Evolutionary conservation across 805 yeast genomes (phyloP).

Genomic region (Barnettozyma salicaria): DNA sequence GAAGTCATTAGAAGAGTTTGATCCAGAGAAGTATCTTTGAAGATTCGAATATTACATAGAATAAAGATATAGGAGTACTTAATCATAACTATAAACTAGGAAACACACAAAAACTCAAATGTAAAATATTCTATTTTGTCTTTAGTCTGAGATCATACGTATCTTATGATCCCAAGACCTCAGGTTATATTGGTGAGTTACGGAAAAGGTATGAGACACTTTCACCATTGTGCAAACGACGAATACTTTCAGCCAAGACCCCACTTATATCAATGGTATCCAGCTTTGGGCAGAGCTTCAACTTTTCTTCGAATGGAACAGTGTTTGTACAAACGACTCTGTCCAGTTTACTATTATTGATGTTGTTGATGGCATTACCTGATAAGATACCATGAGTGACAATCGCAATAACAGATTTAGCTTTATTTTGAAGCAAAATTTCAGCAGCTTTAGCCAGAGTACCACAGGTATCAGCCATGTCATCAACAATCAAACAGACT

Average conservation of each 20-base stretch:
- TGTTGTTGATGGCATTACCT: constrained; percentile 66
- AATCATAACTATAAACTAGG: no score
- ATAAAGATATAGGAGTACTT: not conserved
- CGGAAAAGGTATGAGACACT: constrained; percentile 75
- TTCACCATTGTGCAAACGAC: constrained; percentile 85
- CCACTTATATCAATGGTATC: constrained; percentile 68
- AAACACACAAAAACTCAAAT: no score
- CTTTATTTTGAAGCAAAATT: constrained; percentile 59
- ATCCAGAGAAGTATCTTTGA: constrained; percentile 41
- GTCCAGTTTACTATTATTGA: constrained; percentile 61
- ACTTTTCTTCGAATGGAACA: constrained; percentile 66
- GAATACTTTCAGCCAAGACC: constrained; percentile 72
- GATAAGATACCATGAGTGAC: constrained; percentile 79
- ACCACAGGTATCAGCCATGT: constrained; percentile 90
- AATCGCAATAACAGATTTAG: constrained; percentile 70
- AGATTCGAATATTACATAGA: not conserved
- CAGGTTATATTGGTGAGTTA: constrained; percentile 44
- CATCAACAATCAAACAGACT: constrained; percentile 74
- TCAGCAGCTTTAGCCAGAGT: constrained; percentile 81
- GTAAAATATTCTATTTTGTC: no score
- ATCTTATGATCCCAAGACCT: not conserved
- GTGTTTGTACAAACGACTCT: constrained; percentile 76
- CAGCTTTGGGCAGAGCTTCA: constrained; percentile 51
- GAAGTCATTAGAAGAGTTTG: constrained; percentile 45
- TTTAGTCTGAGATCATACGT: not conserved